A percentile compares a stretch with the other conserved stretches of the same genome.
Conservation (phyloP, 176 grass and related monocot species). For the Tillandsia leiboldiana region DNA sequence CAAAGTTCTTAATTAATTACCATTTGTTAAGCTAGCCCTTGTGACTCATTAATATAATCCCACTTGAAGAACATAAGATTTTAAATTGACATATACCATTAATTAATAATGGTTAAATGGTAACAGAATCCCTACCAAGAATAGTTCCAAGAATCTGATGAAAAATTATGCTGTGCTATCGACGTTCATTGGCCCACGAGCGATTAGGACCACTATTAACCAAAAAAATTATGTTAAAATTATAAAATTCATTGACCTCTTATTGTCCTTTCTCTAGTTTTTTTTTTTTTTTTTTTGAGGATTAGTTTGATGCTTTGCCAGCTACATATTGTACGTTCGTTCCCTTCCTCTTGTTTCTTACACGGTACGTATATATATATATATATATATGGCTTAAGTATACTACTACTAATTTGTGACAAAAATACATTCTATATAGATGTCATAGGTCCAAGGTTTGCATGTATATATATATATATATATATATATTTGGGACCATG, state of each 20-base stretch:
- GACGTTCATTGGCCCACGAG: background rate
- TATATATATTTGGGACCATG: background rate
- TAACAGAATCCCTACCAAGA: background rate
- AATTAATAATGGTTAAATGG: constrained; percentile 1
- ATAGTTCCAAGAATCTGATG: background rate
- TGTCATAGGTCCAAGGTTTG: background rate
- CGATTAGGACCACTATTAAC: background rate
- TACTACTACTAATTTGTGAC: background rate
- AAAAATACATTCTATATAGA: background rate
- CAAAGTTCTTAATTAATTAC: too few species aligned
- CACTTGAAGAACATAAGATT: background rate
- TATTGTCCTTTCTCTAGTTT: background rate
- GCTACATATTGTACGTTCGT: background rate
- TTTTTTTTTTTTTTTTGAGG: too few species aligned
- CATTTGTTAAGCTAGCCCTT: too few species aligned
- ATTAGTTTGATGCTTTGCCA: background rate
- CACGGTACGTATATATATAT: background rate
- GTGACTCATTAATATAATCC: background rate
- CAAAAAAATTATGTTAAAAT: background rate
- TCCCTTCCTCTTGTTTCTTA: background rate
- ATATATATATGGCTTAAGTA: background rate
- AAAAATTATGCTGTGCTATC: background rate
- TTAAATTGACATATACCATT: background rate
- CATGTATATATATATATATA: background rate
- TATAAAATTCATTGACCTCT: background rate